Conservation (phyloP, 169 alveolate species). For the Miamiensis avidus region DNA sequence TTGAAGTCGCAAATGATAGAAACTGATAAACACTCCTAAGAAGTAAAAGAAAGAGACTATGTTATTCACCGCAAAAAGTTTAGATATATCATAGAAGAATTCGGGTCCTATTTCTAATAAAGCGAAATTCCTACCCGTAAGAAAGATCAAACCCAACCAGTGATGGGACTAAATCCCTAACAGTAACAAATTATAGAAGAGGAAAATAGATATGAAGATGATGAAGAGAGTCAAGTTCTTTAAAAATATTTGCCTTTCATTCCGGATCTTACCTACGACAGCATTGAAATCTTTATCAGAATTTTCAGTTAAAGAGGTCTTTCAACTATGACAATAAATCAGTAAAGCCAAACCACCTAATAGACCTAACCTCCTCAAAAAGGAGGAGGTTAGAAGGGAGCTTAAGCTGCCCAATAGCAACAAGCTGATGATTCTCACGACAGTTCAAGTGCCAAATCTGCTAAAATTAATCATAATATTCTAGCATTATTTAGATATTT, state of each 20-base stretch:
- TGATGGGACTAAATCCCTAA: background rate
- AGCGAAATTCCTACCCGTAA: background rate
- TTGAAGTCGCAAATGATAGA: conserved; percentile 35
- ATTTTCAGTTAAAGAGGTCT: conserved; percentile 34
- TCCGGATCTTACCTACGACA: conserved; percentile 42
- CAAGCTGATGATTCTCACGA: background rate
- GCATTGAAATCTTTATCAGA: conserved; percentile 20
- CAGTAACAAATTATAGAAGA: background rate
- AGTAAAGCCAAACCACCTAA: background rate
- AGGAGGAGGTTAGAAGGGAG: background rate
- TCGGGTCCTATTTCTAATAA: conserved; percentile 28
- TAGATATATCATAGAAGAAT: conserved; percentile 25
- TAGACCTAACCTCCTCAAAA: background rate
- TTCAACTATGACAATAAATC: background rate
- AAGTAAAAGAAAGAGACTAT: conserved; percentile 41
- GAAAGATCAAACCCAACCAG: background rate
- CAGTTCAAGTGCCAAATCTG: background rate
- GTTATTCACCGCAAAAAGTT: conserved; percentile 24
- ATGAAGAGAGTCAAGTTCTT: conserved; percentile 33
- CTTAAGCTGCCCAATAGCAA: background rate
- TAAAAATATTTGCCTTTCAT: conserved; percentile 24
- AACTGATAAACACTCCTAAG: conserved; percentile 36
- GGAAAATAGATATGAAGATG: background rate
- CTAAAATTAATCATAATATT: conserved; percentile 17
- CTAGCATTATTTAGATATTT: conserved; percentile 42